These are phyloP conservation scores for Plenodomus lindquistii DNA, from an alignment of 2,329 filamentous ascomycete species.

Conservation along the genomic window DNA sequence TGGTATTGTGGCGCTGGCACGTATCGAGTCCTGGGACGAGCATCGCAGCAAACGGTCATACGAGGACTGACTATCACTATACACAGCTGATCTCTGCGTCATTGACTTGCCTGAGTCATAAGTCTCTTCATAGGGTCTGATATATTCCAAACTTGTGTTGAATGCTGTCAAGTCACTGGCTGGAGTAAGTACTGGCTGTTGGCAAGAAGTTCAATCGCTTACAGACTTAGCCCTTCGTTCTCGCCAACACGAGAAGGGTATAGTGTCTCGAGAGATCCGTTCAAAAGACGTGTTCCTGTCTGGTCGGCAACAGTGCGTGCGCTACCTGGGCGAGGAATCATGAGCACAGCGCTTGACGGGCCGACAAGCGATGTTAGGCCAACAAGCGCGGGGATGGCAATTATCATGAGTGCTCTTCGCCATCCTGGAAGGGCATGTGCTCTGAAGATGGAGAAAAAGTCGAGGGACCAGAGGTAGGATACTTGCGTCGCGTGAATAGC, in stretches of 20 bases:
- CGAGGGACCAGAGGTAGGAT: conserved; percentile 21
- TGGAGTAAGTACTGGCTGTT: too few relatives aligned
- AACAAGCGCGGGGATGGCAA: background rate
- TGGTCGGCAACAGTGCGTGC: background rate
- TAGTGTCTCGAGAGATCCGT: background rate
- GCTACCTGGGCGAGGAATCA: conserved; percentile 6
- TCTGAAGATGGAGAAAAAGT: conserved; percentile 6
- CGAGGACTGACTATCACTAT: too few relatives aligned
- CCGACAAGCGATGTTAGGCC: conserved; percentile 7
- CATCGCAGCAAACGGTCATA: too few relatives aligned
- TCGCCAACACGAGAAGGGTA: background rate
- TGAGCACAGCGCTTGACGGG: conserved; percentile 11
- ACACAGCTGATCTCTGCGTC: too few relatives aligned
- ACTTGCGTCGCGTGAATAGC: conserved; percentile 9
- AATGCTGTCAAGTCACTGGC: too few relatives aligned
- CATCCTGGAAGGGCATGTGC: background rate
- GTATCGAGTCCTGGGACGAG: too few relatives aligned
- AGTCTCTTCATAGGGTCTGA: too few relatives aligned
- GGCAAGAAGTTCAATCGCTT: too few relatives aligned
- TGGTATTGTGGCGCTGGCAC: too few relatives aligned
- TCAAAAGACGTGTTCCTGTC: background rate
- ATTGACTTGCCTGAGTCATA: too few relatives aligned
- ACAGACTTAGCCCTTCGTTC: too few relatives aligned
- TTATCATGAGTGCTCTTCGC: background rate
- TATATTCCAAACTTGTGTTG: too few relatives aligned